Evolutionary conservation across 768 basidiomycete genomes (phyloP), one percentile per base, ranked within the genome.

Genomic region (Tulasnella calospora): DNA sequence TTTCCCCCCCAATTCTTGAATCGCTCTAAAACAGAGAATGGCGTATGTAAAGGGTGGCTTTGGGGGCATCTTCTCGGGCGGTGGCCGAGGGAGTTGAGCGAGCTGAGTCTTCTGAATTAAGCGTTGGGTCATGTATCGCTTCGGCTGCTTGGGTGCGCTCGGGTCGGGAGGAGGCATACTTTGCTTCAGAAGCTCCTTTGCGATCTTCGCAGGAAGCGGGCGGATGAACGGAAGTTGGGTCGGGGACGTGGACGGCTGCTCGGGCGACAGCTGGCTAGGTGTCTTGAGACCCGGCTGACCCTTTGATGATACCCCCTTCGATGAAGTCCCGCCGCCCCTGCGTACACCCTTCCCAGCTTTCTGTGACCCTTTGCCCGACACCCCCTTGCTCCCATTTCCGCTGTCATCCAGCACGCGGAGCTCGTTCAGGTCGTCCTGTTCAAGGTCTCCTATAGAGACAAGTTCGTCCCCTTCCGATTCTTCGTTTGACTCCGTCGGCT

Each of bases 21-120:
- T 92, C 70, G 96, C 94, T 51, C 92, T 91, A 84, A 94, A 94
- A 81, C 96, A 97, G 76, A 98, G 88, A 79, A 94, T 93, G 10
- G 95, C 93, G 85, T 97, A 96, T 12, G 97, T 97, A 77, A 92
- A 89, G 10, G 91, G 89, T 17, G 96, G 97, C 84, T 96, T 96
- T 40, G 93, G 91, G 33, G 94, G 92, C 87, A 93, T 94, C 78
- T 93, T 90, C 81, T 83, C 79, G 79, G 79, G 81, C 80, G 80
- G 80, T 80, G 91, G 91, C 81, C 77, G 79, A 47, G 78, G 46
- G 81, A 83, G 77, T 6, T 81, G 78, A 38, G 79, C n/a, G 51
- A 82, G 57, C 87, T 90, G 21, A 89, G 87, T 35, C 86, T 84
- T 78, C 61, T 67, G 67, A 33, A 76, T 76, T 21, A 76, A 30